Conservation (phyloP, 2,329 filamentous ascomycete genomes). For the Fusarium subglutinans region DNA sequence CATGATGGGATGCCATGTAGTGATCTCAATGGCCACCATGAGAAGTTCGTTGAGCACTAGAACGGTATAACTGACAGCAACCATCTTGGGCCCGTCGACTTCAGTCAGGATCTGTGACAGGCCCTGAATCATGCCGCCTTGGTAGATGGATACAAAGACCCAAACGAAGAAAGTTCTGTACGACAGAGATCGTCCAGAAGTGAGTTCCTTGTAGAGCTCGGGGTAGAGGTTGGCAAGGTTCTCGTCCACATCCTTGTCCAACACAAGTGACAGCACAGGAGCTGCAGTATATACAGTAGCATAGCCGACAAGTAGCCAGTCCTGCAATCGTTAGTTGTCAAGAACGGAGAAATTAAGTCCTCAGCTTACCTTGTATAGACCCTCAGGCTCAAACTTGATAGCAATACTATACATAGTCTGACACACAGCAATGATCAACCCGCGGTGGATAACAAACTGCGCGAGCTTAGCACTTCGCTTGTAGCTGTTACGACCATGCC, state of each 20-base stretch:
- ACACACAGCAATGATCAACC: conserved; percentile 92
- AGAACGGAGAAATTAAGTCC: neutral
- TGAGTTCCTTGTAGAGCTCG: conserved; percentile 98
- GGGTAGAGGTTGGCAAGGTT: conserved; percentile 93
- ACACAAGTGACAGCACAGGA: conserved; percentile 90
- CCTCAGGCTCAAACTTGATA: conserved; percentile 90
- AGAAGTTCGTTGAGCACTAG: conserved; percentile 93
- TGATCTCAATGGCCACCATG: conserved; percentile 97
- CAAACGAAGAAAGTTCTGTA: conserved; percentile 97
- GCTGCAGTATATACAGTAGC: conserved; percentile 94
- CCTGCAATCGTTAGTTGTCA: conserved; percentile 54
- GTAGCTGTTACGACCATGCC: conserved; percentile 98
- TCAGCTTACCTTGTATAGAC: conserved; percentile 76
- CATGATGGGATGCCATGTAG: conserved; percentile 97
- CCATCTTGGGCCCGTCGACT: conserved; percentile 78
- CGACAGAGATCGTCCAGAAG: conserved; percentile 82
- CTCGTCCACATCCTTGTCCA: conserved; percentile 96
- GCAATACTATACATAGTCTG: conserved; percentile 98
- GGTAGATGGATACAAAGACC: conserved; percentile 95
- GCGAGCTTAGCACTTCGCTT: conserved; percentile 94
- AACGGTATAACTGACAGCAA: conserved; percentile 90
- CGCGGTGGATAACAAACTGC: conserved; percentile 98
- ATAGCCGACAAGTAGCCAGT: conserved; percentile 97
- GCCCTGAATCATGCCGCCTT: conserved; percentile 95
- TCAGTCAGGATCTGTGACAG: conserved; percentile 87